Evolutionary conservation across 2,329 filamentous ascomycete genomes (phyloP).

Genomic region (Colletotrichum gigasporum): DNA sequence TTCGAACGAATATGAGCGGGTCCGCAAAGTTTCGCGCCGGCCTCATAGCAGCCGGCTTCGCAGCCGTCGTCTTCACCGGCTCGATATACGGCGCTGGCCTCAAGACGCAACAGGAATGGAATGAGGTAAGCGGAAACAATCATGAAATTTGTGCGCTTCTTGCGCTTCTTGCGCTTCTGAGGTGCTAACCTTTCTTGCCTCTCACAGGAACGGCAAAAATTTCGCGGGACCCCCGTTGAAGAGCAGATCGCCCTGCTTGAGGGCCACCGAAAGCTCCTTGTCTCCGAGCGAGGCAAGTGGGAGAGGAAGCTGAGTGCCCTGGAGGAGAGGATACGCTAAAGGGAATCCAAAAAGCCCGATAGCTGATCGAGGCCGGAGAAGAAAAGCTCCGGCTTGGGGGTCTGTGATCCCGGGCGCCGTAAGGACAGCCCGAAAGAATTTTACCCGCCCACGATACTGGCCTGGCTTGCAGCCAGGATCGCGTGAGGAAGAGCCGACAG

Average conservation of each 20-base stretch:
- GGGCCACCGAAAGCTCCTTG: slow-evolving; percentile 49
- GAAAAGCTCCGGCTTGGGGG: neutral
- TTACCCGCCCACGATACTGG: too few species aligned
- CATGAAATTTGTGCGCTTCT: too few species aligned
- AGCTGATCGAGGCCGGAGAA: neutral
- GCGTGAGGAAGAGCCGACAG: too few species aligned
- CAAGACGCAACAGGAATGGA: slow-evolving; percentile 58
- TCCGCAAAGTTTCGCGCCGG: slow-evolving; percentile 36
- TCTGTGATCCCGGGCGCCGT: neutral
- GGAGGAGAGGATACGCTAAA: slow-evolving; percentile 48
- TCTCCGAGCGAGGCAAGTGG: slow-evolving; percentile 48
- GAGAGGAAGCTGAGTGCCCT: slow-evolving; percentile 54
- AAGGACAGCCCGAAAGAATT: neutral
- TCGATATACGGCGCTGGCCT: slow-evolving; percentile 59
- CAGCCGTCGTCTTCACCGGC: slow-evolving; percentile 57
- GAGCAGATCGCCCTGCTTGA: slow-evolving; percentile 58
- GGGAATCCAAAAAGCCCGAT: slow-evolving; percentile 37
- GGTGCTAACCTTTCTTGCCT: neutral
- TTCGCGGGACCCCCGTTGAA: slow-evolving; percentile 49
- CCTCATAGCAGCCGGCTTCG: slow-evolving; percentile 52
- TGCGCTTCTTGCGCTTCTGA: neutral
- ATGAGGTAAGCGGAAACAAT: slow-evolving; percentile 48
- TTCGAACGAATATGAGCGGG: slow-evolving; percentile 32
- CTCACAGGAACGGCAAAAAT: slow-evolving; percentile 44
- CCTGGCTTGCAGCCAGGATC: too few species aligned